Percentiles rank a stretch among this genome's conserved stretches.
Evolutionary conservation across 208 protist genomes (phyloP).

Genomic region (Acanthamoeba lenticulata): DNA sequence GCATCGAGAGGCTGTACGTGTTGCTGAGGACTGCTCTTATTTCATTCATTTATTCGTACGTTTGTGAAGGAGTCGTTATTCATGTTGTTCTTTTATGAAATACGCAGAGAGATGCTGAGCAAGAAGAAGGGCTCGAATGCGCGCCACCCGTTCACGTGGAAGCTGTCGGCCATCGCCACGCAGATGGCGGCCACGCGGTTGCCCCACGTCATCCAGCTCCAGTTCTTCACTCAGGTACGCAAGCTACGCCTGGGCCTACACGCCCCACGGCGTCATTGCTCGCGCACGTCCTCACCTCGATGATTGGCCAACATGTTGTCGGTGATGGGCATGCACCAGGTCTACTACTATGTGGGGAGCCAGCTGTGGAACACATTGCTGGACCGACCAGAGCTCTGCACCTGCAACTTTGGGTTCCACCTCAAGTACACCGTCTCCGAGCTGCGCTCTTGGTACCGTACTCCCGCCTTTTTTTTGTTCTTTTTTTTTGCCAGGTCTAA

Average conservation of each 20-base stretch:
- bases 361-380: constrained; percentile 24
- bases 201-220: background rate
- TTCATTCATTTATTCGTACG: background rate
- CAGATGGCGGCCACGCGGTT: background rate
- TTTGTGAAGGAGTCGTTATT: background rate
- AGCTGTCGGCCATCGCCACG: background rate
- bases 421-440: constrained; percentile 47
- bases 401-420: constrained; percentile 37
- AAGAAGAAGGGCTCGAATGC: background rate
- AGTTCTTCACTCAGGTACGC: constrained; percentile 43
- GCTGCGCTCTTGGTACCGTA: constrained; percentile 5
- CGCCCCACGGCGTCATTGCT: background rate
- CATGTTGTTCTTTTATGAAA: too few species aligned
- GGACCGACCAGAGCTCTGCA: constrained; percentile 20
- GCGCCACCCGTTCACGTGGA: constrained; percentile 30
- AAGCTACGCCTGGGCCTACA: background rate
- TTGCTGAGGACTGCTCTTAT: background rate
- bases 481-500: too few species aligned
- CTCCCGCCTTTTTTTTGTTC: too few species aligned
- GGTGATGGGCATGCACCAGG: too few species aligned
- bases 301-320: too few species aligned
- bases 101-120: constrained; percentile 14
- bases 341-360: background rate
- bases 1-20: constrained; percentile 11
- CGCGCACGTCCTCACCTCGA: background rate